A percentile compares a stretch with the other conserved stretches of the same genome.
These are phyloP conservation scores for Gracilaria caudata DNA, from an alignment of 23 red algal genomes.

Conservation along the genomic window DNA sequence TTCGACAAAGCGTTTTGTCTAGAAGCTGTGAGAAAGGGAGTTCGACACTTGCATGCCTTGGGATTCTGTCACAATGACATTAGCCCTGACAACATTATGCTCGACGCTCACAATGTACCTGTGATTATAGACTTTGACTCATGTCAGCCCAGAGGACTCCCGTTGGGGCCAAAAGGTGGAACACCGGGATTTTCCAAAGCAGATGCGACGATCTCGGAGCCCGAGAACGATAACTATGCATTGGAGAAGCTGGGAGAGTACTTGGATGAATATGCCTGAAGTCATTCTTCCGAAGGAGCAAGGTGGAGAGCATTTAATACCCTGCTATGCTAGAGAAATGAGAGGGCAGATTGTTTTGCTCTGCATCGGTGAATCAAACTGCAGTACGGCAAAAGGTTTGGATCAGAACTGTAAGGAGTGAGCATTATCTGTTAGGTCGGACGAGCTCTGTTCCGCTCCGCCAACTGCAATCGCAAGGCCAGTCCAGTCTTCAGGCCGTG, in stretches of 20 bases:
- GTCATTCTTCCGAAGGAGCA: not conserved
- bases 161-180: slow-evolving; percentile 18
- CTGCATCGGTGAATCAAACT: too few species aligned
- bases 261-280: too few species aligned
- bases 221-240: slow-evolving; percentile 14
- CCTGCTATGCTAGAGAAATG: too few species aligned
- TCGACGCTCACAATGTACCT: not conserved
- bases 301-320: not conserved
- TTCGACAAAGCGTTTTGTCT: not conserved
- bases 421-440: too few species aligned
- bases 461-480: too few species aligned
- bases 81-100: slow-evolving; percentile 43
- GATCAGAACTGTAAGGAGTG: too few species aligned
- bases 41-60: slow-evolving; percentile 35
- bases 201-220: not conserved
- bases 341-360: too few species aligned
- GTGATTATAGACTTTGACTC: slow-evolving; percentile 57
- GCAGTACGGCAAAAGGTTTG: too few species aligned
- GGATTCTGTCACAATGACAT: slow-evolving; percentile 53
- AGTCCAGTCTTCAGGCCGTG: too few species aligned
- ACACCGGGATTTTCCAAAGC: slow-evolving; percentile 6
- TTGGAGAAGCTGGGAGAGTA: slow-evolving; percentile 11
- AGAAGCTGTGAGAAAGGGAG: not conserved
- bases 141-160: not conserved
- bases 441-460: too few species aligned